phyloP scores from a whole-genome alignment of 139 green algal species.

The Auxenochlorella pyrenoidosa region DNA sequence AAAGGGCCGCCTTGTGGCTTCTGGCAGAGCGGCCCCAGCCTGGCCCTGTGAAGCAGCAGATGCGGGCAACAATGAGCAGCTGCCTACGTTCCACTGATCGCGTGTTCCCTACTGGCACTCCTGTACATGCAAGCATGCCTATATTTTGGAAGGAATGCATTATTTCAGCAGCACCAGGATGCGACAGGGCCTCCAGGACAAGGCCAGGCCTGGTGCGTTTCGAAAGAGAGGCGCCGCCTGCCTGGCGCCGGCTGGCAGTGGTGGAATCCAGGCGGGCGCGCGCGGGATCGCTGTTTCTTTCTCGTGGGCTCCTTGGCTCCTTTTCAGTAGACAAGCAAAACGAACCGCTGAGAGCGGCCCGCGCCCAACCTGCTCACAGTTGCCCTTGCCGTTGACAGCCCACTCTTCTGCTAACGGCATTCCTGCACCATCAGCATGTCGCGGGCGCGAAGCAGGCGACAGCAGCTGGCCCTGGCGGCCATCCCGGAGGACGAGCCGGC shows the following conservation, averaged over 20 bases:
- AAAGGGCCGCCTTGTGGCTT: constrained; percentile 33
- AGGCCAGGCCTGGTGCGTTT: background rate
- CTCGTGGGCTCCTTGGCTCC: too few relatives aligned
- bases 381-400: background rate
- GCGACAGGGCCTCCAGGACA: background rate
- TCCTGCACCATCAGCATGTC: background rate
- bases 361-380: too few relatives aligned
- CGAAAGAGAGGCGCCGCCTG: background rate
- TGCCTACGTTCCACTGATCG: background rate
- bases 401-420: background rate
- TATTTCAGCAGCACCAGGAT: background rate
- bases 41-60: background rate
- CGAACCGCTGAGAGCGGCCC: too few relatives aligned
- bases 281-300: too few relatives aligned
- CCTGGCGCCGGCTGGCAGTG: too few relatives aligned
- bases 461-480: constrained; percentile 12
- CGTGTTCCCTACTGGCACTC: too few relatives aligned
- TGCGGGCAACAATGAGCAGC: background rate
- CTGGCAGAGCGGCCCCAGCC: background rate
- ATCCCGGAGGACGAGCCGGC: constrained; percentile 7
- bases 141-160: too few relatives aligned
- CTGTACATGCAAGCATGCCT: too few relatives aligned
- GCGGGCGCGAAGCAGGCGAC: background rate
- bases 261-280: too few relatives aligned
- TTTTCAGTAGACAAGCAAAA: too few relatives aligned